Percentiles rank a stretch among this genome's conserved stretches.
Conservation (phyloP, 2,329 filamentous ascomycete genomes). For the Capronia americana region DNA sequence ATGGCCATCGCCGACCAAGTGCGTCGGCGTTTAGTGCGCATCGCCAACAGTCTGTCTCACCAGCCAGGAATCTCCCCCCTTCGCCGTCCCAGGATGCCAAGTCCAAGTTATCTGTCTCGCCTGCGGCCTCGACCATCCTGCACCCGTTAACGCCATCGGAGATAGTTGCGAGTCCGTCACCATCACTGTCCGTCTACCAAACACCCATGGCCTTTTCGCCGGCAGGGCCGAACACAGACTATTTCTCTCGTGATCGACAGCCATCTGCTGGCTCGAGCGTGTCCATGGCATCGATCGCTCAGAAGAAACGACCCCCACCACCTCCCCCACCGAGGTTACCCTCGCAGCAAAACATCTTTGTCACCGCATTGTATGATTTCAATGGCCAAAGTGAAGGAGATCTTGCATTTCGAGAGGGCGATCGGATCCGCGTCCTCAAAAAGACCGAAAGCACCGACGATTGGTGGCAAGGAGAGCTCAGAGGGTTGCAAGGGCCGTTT, state of each 20-base stretch:
- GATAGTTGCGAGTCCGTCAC: constrained; percentile 32
- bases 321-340: constrained; percentile 70
- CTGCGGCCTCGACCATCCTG: constrained; percentile 43
- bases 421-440: constrained; percentile 76
- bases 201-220: constrained; percentile 45
- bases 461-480: constrained; percentile 84
- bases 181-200: constrained; percentile 41
- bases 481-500: constrained; percentile 72
- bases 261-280: constrained; percentile 45
- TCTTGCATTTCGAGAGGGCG: constrained; percentile 76
- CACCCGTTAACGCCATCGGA: constrained; percentile 40
- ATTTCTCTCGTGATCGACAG: constrained; percentile 52
- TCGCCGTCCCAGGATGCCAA: constrained; percentile 44
- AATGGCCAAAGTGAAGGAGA: constrained; percentile 72
- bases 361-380: constrained; percentile 78
- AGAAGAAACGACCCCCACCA: constrained; percentile 79
- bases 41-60: constrained; percentile 43
- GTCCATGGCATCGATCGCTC: constrained; percentile 51
- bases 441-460: constrained; percentile 81
- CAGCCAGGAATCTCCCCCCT: constrained; percentile 42
- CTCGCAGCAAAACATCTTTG: constrained; percentile 59
- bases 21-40: constrained; percentile 41
- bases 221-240: constrained; percentile 54
- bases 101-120: constrained; percentile 42
- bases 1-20: constrained; percentile 50